Percentiles rank a stretch among this genome's conserved stretches.
phyloP scores from a whole-genome alignment of 2,329 filamentous ascomycete species.

The Hypoxylon sp. region DNA sequence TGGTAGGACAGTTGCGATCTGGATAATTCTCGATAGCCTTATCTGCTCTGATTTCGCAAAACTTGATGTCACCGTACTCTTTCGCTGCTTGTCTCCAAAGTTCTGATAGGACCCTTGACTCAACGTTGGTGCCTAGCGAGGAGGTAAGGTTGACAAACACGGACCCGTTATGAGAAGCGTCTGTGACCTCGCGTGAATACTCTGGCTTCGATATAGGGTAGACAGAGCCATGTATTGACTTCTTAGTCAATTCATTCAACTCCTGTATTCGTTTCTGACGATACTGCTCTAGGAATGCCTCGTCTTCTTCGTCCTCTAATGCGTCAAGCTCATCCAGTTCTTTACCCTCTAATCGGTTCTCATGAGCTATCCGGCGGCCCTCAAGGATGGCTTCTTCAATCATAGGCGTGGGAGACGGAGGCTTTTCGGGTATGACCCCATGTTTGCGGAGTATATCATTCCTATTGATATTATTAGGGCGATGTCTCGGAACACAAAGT shows the following conservation, averaged over 20 bases:
- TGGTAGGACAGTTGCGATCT: slow-evolving; percentile 93
- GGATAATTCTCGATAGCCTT: slow-evolving; percentile 98
- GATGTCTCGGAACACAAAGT: not conserved
- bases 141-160: slow-evolving; percentile 87
- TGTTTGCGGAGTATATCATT: slow-evolving; percentile 98
- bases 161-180: slow-evolving; percentile 78
- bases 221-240: slow-evolving; percentile 87
- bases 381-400: slow-evolving; percentile 94
- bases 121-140: slow-evolving; percentile 81
- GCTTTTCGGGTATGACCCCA: slow-evolving; percentile 97
- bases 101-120: slow-evolving; percentile 85
- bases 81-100: slow-evolving; percentile 86
- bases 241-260: slow-evolving; percentile 78
- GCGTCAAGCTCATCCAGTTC: slow-evolving; percentile 94
- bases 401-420: slow-evolving; percentile 92
- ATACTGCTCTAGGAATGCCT: slow-evolving; percentile 89
- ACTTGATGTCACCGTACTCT: slow-evolving; percentile 95
- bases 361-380: slow-evolving; percentile 85
- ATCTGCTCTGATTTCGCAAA: slow-evolving; percentile 92
- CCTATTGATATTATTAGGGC: slow-evolving; percentile 64
- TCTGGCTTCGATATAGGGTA: slow-evolving; percentile 96
- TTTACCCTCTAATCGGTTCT: slow-evolving; percentile 93
- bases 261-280: slow-evolving; percentile 89
- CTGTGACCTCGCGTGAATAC: slow-evolving; percentile 90
- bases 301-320: slow-evolving; percentile 95